These are phyloP conservation scores for Crithidia fasciculata DNA, from an alignment of 208 protist genomes.

Conservation along the genomic window DNA sequence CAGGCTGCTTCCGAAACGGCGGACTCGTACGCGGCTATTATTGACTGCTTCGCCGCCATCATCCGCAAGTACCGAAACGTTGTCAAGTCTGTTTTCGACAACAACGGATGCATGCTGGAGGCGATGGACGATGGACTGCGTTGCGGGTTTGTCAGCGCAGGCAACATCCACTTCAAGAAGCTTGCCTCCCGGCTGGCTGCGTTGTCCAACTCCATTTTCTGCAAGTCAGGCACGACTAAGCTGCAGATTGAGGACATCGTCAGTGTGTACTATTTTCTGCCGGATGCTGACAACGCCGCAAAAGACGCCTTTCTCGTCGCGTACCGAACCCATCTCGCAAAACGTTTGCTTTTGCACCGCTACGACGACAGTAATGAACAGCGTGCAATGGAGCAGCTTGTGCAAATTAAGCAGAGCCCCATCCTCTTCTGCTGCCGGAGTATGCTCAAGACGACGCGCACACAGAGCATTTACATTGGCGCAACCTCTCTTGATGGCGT, in stretches of 20 bases:
- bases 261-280: conserved; percentile 56
- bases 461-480: conserved; percentile 27
- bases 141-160: conserved; percentile 27
- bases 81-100: conserved; percentile 35
- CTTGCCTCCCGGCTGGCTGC: conserved; percentile 36
- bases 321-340: conserved; percentile 45
- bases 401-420: conserved; percentile 47
- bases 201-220: conserved; percentile 21
- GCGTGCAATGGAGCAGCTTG: conserved; percentile 36
- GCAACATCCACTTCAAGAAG: conserved; percentile 24
- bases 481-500: conserved; percentile 11
- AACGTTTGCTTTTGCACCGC: conserved; percentile 35
- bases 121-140: conserved; percentile 49
- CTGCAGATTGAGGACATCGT: conserved; percentile 49
- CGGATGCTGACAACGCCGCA: conserved; percentile 35
- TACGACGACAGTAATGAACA: conserved; percentile 39
- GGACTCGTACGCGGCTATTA: conserved; percentile 22
- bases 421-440: conserved; percentile 51
- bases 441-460: conserved; percentile 43
- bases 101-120: conserved; percentile 44
- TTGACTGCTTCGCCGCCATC: conserved; percentile 23
- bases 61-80: conserved; percentile 29
- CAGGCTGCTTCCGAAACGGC: conserved; percentile 5
- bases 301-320: conserved; percentile 46
- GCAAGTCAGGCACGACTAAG: conserved; percentile 11